Evolutionary conservation across 768 basidiomycete species (phyloP).

Genomic region (Boletus sensibilis): DNA sequence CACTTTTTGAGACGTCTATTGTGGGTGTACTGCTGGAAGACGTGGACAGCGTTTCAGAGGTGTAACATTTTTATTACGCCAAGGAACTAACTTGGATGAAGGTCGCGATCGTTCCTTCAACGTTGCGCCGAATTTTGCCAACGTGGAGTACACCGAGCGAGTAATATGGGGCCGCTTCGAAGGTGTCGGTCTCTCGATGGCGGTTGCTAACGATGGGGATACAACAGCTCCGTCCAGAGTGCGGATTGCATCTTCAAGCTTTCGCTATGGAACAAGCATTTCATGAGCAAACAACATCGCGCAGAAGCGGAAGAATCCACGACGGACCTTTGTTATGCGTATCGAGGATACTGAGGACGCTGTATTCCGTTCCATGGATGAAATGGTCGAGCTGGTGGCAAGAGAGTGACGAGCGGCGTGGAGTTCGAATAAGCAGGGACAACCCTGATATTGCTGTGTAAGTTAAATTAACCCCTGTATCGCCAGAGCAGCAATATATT

Average conservation of each 20-base stretch:
- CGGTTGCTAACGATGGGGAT: slow-evolving; percentile 30
- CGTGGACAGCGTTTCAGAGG: slow-evolving; percentile 1
- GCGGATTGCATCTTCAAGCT: slow-evolving; percentile 79
- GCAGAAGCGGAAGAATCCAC: neutral
- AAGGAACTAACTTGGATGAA: slow-evolving; percentile 23
- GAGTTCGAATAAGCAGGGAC: neutral
- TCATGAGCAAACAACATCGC: neutral
- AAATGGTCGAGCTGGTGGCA: neutral
- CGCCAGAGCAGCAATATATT: too few species aligned
- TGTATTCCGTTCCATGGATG: slow-evolving; percentile 15
- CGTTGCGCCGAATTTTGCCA: slow-evolving; percentile 75
- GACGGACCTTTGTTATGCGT: slow-evolving; percentile 45
- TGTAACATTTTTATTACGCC: neutral
- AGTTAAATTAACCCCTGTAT: neutral
- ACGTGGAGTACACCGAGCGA: slow-evolving; percentile 70
- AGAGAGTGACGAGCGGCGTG: neutral
- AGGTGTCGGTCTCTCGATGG: slow-evolving; percentile 35
- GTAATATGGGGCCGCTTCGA: slow-evolving; percentile 55
- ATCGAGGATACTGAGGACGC: slow-evolving; percentile 22
- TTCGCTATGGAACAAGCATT: slow-evolving; percentile 47
- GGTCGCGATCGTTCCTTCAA: slow-evolving; percentile 43
- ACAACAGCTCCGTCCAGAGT: slow-evolving; percentile 64
- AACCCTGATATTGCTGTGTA: neutral
- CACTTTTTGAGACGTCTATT: slow-evolving; percentile 48
- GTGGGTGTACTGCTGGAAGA: slow-evolving; percentile 5